Evolutionary conservation across 352 stramenopile species (phyloP).

Genomic region (Peronospora belbahrii): DNA sequence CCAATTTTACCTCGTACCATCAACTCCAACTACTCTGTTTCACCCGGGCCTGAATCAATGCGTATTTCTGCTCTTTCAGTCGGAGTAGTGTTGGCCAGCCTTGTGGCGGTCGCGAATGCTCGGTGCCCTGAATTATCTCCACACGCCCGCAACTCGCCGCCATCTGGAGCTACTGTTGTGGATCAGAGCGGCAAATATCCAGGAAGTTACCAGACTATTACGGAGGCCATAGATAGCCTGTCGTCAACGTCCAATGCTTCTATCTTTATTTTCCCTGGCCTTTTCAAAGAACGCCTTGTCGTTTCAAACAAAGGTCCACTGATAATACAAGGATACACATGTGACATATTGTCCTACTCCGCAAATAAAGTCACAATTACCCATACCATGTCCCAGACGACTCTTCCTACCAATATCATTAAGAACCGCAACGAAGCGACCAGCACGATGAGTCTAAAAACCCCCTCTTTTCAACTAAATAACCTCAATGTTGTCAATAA

Average conservation of each 20-base stretch:
- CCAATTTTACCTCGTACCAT: neutral
- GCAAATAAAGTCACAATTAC: constrained; percentile 1
- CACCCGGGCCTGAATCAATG: too few relatives aligned
- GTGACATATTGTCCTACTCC: neutral
- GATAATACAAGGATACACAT: constrained; percentile 2
- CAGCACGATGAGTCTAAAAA: neutral
- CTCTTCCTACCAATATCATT: neutral
- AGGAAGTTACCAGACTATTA: neutral
- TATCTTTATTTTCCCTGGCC: neutral
- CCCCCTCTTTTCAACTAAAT: constrained; percentile 1
- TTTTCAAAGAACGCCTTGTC: neutral
- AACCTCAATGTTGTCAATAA: constrained; percentile 7
- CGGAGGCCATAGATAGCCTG: neutral
- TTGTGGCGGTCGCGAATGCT: neutral
- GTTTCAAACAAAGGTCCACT: neutral
- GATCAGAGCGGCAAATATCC: neutral
- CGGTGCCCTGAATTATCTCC: neutral
- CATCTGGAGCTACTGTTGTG: neutral
- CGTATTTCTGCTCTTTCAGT: neutral
- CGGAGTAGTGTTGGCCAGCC: neutral
- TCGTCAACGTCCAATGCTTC: neutral
- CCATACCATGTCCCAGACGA: neutral
- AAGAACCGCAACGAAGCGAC: neutral
- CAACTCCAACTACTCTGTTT: neutral
- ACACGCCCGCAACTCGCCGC: neutral